Evolutionary conservation across 176 grass and related monocot genomes (phyloP), one percentile per base, ranked within the genome.

Genomic region (Alloteropsis semialata): DNA sequence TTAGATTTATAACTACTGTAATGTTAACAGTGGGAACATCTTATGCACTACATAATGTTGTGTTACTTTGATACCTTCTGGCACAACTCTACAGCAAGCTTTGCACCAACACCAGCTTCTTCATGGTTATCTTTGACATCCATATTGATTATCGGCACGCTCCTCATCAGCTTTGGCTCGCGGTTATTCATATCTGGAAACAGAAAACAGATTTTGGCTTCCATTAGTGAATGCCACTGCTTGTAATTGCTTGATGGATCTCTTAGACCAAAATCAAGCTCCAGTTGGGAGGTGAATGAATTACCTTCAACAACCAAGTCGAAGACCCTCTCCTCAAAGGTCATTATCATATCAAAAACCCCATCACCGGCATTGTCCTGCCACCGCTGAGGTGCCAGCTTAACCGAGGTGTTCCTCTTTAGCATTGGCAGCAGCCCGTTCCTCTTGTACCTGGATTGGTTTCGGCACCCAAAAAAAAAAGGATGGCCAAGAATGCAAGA

Each of bases 101-200:
- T 99, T 50, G 93, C 96, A 63, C 93, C 96, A 71, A 91, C 72
- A 88, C 76, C 87, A 75, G 96, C 96, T 93, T 99, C 96, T 83
- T 99, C 96, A 88, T 99, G 96, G 74, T 96, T 99, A 96, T 99
- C 96, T 65, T 99, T 99, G 50, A 99, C 96, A 74, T 99, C 96
- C 92, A 99, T 89, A 69, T 99, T 96, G 72, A 99, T 92, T 93
- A 96, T 84, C 43, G 82, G 76, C 19, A 93, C 93, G 9, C 73
- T 82, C 87, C 80, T 93, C 81, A 96, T 91, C 79, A 99, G 53
- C 77, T 53, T 90, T 2, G 87, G 87, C 22, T 99, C 89, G 0
- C 96, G 90, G 57, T 92, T 96, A 88, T 89, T 93, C 84, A 99
- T 89, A 96, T 99, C 96, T 99, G 87, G 10, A 81, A 68, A 82